Evolutionary conservation across 1,284 basidiomycete genomes (phyloP).

Genomic region (Phaffia rhodozyma): DNA sequence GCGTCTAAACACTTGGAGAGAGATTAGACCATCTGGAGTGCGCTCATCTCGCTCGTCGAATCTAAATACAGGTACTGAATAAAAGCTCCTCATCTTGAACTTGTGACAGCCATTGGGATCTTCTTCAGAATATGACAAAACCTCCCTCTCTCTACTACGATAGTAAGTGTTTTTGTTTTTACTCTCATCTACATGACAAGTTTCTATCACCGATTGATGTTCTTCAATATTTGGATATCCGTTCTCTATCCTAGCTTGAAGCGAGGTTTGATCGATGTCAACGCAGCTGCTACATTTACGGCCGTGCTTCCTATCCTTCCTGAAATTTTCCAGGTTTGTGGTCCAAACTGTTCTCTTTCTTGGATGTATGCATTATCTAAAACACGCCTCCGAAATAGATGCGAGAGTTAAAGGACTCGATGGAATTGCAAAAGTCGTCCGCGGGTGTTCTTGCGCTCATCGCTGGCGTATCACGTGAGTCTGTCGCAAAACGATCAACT

Average conservation of each 20-base stretch:
- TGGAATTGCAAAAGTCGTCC: conserved; percentile 35
- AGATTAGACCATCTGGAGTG: conserved; percentile 69
- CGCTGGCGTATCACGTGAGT: conserved; percentile 34
- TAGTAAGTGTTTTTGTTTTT: conserved; percentile 16
- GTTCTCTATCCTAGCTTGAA: neutral
- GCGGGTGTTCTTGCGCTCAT: conserved; percentile 36
- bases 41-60: conserved; percentile 45
- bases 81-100: neutral
- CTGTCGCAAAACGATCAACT: too few relatives aligned
- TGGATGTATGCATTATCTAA: neutral
- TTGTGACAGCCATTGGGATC: conserved; percentile 12
- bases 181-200: conserved; percentile 1
- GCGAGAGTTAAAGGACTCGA: conserved; percentile 35
- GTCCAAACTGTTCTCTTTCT: neutral
- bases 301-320: conserved; percentile 61
- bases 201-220: conserved; percentile 30
- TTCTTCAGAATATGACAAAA: conserved; percentile 72
- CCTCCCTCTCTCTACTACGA: conserved; percentile 47
- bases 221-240: conserved; percentile 43
- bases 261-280: conserved; percentile 56
- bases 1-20: conserved; percentile 54
- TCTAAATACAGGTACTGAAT: too few relatives aligned
- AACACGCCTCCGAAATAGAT: too few relatives aligned
- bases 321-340: conserved; percentile 33
- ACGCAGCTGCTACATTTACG: conserved; percentile 61